Conservation (phyloP, 2,329 filamentous ascomycete species). For the Lomentospora prolificans region DNA sequence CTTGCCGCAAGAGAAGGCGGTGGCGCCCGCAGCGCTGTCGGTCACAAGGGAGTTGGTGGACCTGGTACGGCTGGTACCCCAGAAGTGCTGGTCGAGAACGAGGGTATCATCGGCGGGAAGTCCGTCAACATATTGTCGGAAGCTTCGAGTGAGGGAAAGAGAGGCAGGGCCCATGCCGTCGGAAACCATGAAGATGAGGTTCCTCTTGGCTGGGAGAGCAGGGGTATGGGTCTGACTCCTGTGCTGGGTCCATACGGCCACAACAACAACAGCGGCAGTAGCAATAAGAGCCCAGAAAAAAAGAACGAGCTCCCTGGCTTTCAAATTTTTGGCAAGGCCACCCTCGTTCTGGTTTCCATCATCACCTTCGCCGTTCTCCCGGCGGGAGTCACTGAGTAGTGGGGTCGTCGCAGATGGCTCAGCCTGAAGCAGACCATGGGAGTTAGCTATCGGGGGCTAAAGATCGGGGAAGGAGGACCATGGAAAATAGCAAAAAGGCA, state of each 20-base stretch:
- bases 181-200: constrained; percentile 97
- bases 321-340: constrained; percentile 14
- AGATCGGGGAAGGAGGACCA: neutral
- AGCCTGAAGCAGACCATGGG: neutral
- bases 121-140: constrained; percentile 65
- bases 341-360: constrained; percentile 17
- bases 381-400: constrained; percentile 14
- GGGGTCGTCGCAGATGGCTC: neutral
- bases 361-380: constrained; percentile 20
- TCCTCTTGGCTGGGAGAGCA: constrained; percentile 52
- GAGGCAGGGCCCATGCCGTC: constrained; percentile 97
- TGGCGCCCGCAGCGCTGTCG: constrained; percentile 93
- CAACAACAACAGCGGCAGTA: constrained; percentile 66
- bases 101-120: constrained; percentile 69
- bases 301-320: constrained; percentile 60
- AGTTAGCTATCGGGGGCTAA: neutral
- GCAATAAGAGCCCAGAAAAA: constrained; percentile 78
- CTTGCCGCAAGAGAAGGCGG: constrained; percentile 81
- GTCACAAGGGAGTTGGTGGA: constrained; percentile 81
- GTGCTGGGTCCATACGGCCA: constrained; percentile 72
- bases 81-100: constrained; percentile 76
- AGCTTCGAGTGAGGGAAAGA: constrained; percentile 76
- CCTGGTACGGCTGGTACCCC: constrained; percentile 80
- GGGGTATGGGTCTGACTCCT: constrained; percentile 24
- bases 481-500: neutral